A percentile compares a stretch with the other conserved stretches of the same genome.
phyloP scores from a whole-genome alignment of 306 rosid genomes.

The Heteromeles arbutifolia region DNA sequence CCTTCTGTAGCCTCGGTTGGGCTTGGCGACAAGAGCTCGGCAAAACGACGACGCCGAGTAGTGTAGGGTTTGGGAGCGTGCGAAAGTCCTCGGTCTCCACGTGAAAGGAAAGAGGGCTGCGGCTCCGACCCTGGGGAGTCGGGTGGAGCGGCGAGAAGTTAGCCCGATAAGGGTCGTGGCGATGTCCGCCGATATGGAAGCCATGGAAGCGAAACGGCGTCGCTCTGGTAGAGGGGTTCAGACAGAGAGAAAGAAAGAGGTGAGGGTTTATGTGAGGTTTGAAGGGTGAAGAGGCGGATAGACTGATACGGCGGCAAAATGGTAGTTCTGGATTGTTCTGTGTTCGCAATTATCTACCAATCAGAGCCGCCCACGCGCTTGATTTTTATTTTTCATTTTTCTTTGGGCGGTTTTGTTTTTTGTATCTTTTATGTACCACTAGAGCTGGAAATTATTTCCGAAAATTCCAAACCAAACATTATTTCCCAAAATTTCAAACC shows the following conservation, averaged over 20 bases:
- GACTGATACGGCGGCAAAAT: not conserved
- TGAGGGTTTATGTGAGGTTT: slow-evolving; percentile 7
- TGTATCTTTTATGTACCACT: no score
- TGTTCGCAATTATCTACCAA: not conserved
- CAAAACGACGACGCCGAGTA: slow-evolving; percentile 20
- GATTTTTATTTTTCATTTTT: not conserved
- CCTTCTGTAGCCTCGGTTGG: slow-evolving; percentile 26
- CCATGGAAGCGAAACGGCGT: slow-evolving; percentile 44
- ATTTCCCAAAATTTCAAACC: no score
- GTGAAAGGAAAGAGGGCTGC: slow-evolving; percentile 22
- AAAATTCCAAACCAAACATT: no score
- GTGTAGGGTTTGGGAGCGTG: slow-evolving; percentile 9
- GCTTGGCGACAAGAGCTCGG: slow-evolving; percentile 16
- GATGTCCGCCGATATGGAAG: slow-evolving; percentile 39
- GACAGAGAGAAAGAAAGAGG: not conserved
- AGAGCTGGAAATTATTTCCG: no score
- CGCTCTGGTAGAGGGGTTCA: not conserved
- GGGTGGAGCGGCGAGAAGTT: slow-evolving; percentile 33
- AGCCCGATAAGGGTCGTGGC: slow-evolving; percentile 43
- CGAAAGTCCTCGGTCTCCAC: slow-evolving; percentile 13
- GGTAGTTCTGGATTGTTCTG: not conserved
- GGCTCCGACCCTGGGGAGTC: slow-evolving; percentile 29
- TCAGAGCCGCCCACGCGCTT: no score
- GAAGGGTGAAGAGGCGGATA: not conserved
- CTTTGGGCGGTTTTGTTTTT: not conserved